Conservation (phyloP, 345 rosid genomes). For the Psidium friedrichsthalianum region DNA sequence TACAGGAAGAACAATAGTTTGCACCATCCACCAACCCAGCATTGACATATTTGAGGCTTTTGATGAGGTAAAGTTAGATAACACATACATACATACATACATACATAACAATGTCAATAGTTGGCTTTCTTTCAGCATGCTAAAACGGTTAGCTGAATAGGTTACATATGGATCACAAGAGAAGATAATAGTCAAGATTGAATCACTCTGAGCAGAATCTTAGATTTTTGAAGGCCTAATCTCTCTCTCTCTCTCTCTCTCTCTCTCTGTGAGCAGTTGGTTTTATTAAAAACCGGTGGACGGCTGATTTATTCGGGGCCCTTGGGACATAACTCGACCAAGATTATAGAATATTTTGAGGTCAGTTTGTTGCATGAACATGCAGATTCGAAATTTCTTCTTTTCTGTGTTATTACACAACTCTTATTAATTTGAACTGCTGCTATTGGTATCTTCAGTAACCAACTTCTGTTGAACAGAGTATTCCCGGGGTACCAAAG, state of each 20-base stretch:
- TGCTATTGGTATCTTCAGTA: not conserved
- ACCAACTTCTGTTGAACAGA: conserved; percentile 12
- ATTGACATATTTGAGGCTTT: conserved; percentile 78
- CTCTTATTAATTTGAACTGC: not conserved
- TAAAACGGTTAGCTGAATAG: not conserved
- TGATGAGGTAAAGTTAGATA: conserved; percentile 47
- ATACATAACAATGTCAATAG: not conserved
- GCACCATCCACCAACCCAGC: conserved; percentile 85
- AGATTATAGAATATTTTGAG: conserved; percentile 60
- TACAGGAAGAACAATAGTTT: conserved; percentile 74
- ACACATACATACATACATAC: not conserved
- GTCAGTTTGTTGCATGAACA: conserved; percentile 13
- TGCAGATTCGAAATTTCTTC: not conserved
- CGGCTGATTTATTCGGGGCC: conserved; percentile 57
- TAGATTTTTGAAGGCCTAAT: not conserved
- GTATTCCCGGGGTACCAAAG: conserved; percentile 45
- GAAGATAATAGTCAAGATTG: not conserved
- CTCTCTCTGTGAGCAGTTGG: conserved; percentile 28
- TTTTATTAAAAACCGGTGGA: conserved; percentile 63
- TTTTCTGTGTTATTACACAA: not conserved
- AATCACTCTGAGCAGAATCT: not conserved
- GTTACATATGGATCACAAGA: not conserved
- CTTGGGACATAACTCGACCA: conserved; percentile 45
- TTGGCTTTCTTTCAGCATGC: not conserved
- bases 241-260: not conserved